These are phyloP conservation scores for Beta lomatogona DNA, from an alignment of 179 eudicot species.

Conservation along the genomic window DNA sequence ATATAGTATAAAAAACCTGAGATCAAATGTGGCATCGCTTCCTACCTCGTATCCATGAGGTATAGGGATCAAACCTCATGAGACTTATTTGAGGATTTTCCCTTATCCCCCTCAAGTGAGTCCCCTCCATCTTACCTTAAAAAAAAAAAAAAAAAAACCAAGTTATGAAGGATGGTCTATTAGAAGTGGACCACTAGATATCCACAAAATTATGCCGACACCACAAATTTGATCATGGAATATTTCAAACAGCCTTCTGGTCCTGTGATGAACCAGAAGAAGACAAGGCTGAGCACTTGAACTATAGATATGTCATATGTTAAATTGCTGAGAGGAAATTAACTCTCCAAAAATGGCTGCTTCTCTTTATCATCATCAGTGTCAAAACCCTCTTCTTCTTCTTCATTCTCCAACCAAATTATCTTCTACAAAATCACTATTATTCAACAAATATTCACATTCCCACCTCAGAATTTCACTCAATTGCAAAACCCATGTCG, in stretches of 20 bases:
- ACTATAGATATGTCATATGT: neutral
- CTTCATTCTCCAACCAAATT: conserved; percentile 23
- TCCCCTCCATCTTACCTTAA: too few relatives aligned
- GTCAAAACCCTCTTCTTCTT: conserved; percentile 15
- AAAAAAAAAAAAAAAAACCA: too few relatives aligned
- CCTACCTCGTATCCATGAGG: too few relatives aligned
- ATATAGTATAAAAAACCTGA: too few relatives aligned
- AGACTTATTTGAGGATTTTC: too few relatives aligned
- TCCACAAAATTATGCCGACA: conserved; percentile 11
- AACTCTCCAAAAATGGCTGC: neutral
- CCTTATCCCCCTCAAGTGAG: too few relatives aligned
- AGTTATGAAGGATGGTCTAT: too few relatives aligned
- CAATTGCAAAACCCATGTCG: conserved; percentile 28
- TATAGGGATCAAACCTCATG: too few relatives aligned
- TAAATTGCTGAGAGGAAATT: neutral
- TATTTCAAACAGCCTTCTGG: neutral
- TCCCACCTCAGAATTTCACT: conserved; percentile 29
- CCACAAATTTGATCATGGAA: conserved; percentile 18
- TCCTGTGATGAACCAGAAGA: neutral
- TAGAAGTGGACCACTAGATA: conserved; percentile 16
- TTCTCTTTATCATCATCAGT: conserved; percentile 1
- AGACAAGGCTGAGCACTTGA: neutral
- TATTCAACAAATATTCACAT: conserved; percentile 9
- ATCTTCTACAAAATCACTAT: conserved; percentile 18
- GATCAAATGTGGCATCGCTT: too few relatives aligned